Conservation (phyloP, 495 filamentous ascomycete species). For the Tuber magnatum region DNA sequence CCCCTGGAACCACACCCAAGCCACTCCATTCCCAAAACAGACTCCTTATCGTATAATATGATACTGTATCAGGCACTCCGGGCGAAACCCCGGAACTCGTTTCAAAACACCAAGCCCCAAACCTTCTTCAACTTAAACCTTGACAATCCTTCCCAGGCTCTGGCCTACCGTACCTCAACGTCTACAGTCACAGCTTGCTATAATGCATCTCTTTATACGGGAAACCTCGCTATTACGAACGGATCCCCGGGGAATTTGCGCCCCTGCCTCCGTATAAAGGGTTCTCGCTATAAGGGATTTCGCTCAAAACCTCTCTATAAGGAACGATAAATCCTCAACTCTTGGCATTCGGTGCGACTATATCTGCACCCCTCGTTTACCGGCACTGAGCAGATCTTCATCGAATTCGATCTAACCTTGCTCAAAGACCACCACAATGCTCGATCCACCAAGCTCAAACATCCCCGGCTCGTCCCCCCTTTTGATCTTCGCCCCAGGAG, state of each 20-base stretch:
- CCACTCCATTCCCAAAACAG: not conserved
- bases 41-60: no score
- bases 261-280: no score
- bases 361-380: slow-evolving; percentile 27
- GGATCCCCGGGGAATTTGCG: no score
- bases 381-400: slow-evolving; percentile 39
- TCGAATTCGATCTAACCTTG: slow-evolving; percentile 42
- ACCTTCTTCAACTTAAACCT: slow-evolving; percentile 4
- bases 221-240: no score
- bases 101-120: not conserved
- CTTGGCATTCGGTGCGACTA: no score
- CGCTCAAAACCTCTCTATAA: no score
- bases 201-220: no score
- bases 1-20: not conserved
- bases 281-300: no score
- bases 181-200: no score
- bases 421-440: slow-evolving; percentile 44
- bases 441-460: slow-evolving; percentile 44
- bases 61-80: not conserved
- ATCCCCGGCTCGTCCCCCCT: slow-evolving; percentile 44
- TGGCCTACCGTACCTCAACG: slow-evolving; percentile 39
- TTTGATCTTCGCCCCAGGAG: slow-evolving; percentile 28
- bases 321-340: no score
- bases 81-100: not conserved
- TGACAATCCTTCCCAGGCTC: slow-evolving; percentile 36